Conservation (phyloP, 2,329 filamentous ascomycete species). For the Calonectria multiphialidica region DNA sequence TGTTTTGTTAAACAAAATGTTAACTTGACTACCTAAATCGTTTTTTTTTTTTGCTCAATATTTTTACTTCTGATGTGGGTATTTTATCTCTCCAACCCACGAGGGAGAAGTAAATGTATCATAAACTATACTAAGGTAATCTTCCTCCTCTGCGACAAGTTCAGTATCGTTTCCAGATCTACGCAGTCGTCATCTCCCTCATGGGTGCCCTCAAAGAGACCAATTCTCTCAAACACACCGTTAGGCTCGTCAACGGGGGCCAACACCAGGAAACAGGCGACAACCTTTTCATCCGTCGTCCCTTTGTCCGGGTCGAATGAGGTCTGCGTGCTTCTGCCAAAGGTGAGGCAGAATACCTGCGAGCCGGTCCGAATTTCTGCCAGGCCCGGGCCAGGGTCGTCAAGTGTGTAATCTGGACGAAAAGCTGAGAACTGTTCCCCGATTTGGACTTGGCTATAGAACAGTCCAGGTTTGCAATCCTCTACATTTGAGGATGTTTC, state of each 20-base stretch:
- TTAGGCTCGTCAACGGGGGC: background rate
- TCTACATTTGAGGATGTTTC: background rate
- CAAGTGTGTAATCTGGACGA: background rate
- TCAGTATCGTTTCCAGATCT: background rate
- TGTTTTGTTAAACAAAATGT: slow-evolving; percentile 15
- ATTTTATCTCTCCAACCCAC: too few relatives aligned
- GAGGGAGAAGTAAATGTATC: too few relatives aligned
- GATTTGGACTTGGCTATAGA: background rate
- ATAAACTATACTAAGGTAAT: background rate
- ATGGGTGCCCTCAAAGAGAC: background rate
- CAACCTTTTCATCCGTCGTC: background rate
- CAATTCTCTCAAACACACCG: background rate
- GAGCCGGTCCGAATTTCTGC: background rate
- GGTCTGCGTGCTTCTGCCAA: background rate
- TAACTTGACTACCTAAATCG: background rate
- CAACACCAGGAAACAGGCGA: background rate
- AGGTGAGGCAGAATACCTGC: background rate
- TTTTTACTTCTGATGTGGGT: too few relatives aligned
- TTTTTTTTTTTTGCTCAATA: too few relatives aligned
- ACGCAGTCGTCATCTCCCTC: background rate
- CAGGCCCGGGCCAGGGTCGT: background rate
- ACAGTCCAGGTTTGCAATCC: background rate
- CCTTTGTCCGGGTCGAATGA: background rate
- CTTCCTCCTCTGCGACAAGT: background rate
- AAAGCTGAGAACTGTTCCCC: background rate